These are phyloP conservation scores for Boehmeria nivea DNA, from an alignment of 306 rosid genomes.

Conservation along the genomic window DNA sequence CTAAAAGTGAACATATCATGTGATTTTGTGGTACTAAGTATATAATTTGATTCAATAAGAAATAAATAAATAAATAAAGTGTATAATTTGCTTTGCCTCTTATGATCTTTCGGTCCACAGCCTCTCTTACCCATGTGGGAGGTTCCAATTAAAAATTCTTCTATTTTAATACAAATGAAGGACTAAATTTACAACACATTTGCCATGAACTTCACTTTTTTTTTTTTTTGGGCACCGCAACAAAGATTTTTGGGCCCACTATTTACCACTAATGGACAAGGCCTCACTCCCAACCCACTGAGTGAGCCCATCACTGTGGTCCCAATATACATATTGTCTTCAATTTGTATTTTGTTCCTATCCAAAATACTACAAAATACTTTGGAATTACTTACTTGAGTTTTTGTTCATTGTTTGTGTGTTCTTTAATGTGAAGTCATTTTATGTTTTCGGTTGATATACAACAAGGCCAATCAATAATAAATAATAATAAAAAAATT, in stretches of 20 bases:
- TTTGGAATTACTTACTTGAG: background rate
- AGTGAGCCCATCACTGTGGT: background rate
- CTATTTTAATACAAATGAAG: background rate
- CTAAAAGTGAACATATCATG: conserved; percentile 21
- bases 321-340: background rate
- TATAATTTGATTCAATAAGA: too few species aligned
- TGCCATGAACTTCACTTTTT: background rate
- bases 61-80: too few species aligned
- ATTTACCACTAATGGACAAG: background rate
- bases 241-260: conserved; percentile 12
- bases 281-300: background rate
- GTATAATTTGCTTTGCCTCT: background rate
- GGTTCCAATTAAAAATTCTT: conserved; percentile 10
- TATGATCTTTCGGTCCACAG: conserved; percentile 5
- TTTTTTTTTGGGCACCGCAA: background rate
- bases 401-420: too few species aligned
- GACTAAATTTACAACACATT: conserved; percentile 8
- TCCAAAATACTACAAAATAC: background rate
- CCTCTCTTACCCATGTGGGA: conserved; percentile 10
- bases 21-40: conserved; percentile 9
- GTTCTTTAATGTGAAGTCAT: too few species aligned
- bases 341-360: background rate
- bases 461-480: too few species aligned
- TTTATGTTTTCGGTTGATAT: too few species aligned
- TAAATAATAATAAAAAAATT: too few species aligned